phyloP scores from a whole-genome alignment of 148 eudicot species.

The Limonium bicolor region DNA sequence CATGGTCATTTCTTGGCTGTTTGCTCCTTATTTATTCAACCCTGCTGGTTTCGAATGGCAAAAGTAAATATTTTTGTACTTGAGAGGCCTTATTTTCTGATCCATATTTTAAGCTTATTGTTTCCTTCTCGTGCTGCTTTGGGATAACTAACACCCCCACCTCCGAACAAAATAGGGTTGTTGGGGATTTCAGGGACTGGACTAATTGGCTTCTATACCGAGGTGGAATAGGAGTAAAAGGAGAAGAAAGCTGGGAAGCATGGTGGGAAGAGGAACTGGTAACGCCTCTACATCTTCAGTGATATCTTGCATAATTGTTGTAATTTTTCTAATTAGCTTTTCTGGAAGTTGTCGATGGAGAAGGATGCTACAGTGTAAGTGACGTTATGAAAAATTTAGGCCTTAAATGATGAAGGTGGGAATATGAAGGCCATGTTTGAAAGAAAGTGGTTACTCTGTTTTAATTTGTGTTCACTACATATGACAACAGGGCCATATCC shows the following conservation, averaged over 20 bases:
- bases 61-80: slow-evolving; percentile 83
- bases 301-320: background rate
- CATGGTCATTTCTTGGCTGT: slow-evolving; percentile 92
- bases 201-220: slow-evolving; percentile 98
- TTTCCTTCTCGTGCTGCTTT: too few species aligned
- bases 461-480: too few species aligned
- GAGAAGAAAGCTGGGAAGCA: slow-evolving; percentile 99
- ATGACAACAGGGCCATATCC: slow-evolving; percentile 67
- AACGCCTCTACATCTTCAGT: background rate
- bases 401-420: too few species aligned
- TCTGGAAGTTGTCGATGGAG: too few species aligned
- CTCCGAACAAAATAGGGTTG: too few species aligned
- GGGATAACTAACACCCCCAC: too few species aligned
- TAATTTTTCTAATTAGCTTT: background rate
- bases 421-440: too few species aligned
- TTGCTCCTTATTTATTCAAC: slow-evolving; percentile 93
- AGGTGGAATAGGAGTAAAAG: slow-evolving; percentile 97
- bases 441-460: too few species aligned
- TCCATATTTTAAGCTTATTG: too few species aligned
- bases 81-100: too few species aligned
- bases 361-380: too few species aligned
- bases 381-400: too few species aligned
- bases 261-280: slow-evolving; percentile 99
- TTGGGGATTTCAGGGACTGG: slow-evolving; percentile 97
- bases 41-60: slow-evolving; percentile 99